Base-by-base conservation (phyloP, 2,329 filamentous ascomycete species). In the Scorias spongiosa region DNA sequence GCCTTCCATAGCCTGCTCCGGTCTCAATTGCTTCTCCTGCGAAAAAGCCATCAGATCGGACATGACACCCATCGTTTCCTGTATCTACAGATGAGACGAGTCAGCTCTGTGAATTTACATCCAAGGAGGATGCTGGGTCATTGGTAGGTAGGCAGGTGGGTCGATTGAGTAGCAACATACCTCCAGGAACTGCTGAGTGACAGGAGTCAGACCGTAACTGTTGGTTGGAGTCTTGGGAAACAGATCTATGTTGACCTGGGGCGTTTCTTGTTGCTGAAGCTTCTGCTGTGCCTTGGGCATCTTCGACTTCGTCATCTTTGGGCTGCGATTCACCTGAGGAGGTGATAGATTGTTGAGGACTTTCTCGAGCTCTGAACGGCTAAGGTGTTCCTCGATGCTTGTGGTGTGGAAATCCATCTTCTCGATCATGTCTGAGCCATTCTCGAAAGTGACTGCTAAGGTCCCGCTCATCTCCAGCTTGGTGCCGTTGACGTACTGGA, bases 401-500 rank as follows among this genome's bases (percentile, higher is more conserved):
- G 70, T 74, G 1, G 84, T 85, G 40, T 79, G 71, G 52, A 96
- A 88, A 54, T 94, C 85, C 41, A 96, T 73, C 47, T 86, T 70
- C 48, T 94, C 85, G 47, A 98, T 81, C 60, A 82, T 86, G 48
- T 86, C 81, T 32, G 49, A 51, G 2, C 82, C 75, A 8, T 67
- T 68, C 53, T 93, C 83, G 57, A 94, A 93, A 48, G 85, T 77
- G 1, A 81, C 87, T 41, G 80, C 78, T 20, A 96, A 66, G 4
- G 72, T 78, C 38, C 89, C 89, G n/a, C 70, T 46, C 46, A 55
- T 54, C 38, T 57, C 56, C 32, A 58, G 53, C 42, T 48, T 86
- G 47, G 81, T 83, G 42, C 81, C 82, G 49, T 82, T 85, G 42
- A 83, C 77, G 57, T 89, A 95, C 76, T 84, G 93, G 59, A 94